Percentiles rank a stretch among this genome's conserved stretches.
Conservation (phyloP, 176 grass and related monocot genomes). For the Oryza nivara region DNA sequence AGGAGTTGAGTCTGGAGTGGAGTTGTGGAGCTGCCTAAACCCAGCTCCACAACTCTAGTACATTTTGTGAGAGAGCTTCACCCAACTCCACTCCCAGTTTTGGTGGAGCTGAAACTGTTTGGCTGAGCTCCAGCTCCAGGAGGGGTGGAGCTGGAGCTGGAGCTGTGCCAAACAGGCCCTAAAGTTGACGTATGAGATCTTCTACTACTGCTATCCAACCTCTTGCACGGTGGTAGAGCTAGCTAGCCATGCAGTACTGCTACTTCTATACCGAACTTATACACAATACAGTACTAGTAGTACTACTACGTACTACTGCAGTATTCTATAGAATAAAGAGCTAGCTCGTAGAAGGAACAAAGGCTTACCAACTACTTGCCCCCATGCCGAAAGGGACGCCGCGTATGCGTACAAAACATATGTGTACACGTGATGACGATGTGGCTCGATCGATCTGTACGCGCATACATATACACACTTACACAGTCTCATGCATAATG, state of each 20-base stretch:
- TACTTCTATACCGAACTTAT: not conserved
- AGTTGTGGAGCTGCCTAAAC: too few relatives aligned
- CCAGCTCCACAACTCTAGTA: too few relatives aligned
- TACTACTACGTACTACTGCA: too few relatives aligned
- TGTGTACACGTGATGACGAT: not conserved
- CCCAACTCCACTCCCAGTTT: too few relatives aligned
- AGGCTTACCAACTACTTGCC: not conserved
- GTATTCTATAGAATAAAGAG: too few relatives aligned
- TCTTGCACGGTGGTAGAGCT: not conserved
- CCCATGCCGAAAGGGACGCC: conserved; percentile 9
- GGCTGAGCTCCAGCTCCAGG: too few relatives aligned
- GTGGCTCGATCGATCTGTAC: not conserved
- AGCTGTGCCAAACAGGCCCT: too few relatives aligned
- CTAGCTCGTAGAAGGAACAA: not conserved
- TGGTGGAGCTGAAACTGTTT: too few relatives aligned
- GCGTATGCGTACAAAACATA: conserved; percentile 5
- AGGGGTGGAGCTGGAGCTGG: too few relatives aligned
- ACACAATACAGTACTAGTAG: not conserved
- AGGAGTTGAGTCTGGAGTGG: too few relatives aligned
- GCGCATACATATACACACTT: not conserved
- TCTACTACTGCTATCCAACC: not conserved
- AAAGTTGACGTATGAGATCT: not conserved
- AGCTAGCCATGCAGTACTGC: not conserved
- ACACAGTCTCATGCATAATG: not conserved
- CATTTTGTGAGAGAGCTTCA: too few relatives aligned